phyloP scores from a whole-genome alignment of 106 monocot species.

The Allium fistulosum region DNA sequence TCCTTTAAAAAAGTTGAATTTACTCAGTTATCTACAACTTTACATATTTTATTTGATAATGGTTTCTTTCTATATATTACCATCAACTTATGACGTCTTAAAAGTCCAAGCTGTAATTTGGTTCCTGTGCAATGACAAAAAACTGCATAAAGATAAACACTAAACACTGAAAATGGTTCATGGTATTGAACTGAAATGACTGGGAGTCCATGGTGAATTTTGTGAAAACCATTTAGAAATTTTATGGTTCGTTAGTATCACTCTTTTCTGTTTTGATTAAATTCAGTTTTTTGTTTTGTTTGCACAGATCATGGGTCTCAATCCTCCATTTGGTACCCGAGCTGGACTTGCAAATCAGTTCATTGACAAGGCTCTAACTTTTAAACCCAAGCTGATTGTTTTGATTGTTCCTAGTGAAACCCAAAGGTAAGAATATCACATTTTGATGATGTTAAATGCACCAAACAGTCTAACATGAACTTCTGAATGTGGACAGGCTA shows the following conservation, averaged over 20 bases:
- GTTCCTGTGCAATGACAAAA: no score
- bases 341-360: conserved; percentile 75
- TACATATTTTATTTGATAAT: background rate
- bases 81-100: no score
- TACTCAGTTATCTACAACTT: background rate
- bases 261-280: background rate
- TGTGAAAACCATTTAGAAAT: no score
- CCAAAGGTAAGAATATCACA: conserved; percentile 31
- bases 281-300: background rate
- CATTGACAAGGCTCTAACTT: conserved; percentile 68
- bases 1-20: background rate
- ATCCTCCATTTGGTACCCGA: conserved; percentile 85
- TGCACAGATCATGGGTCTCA: conserved; percentile 82
- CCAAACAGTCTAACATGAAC: background rate
- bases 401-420: conserved; percentile 79
- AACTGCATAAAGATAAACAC: no score
- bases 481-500: conserved; percentile 32
- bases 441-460: no score
- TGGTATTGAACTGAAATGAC: no score
- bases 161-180: no score
- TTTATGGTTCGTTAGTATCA: no score
- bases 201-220: no score
- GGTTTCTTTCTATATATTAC: no score
- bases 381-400: conserved; percentile 75
- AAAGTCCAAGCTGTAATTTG: no score